Percentiles rank a stretch among this genome's conserved stretches.
phyloP scores from a whole-genome alignment of 148 eudicot species.

The Chenopodium suecicum region DNA sequence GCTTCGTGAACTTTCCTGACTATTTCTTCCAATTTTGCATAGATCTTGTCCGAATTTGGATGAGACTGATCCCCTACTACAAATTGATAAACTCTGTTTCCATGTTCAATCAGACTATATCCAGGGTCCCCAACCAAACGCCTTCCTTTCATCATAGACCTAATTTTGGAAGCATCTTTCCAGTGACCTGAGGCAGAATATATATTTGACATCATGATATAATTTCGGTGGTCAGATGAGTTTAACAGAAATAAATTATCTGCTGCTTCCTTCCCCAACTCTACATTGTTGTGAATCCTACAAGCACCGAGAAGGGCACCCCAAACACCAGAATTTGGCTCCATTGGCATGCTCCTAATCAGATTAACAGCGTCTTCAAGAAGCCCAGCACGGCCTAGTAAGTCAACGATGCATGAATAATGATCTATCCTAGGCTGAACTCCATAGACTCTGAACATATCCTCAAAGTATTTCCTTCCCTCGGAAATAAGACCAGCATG shows the following conservation, averaged over 20 bases:
- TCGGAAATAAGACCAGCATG: constrained; percentile 46
- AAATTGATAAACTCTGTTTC: constrained; percentile 35
- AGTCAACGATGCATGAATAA: constrained; percentile 51
- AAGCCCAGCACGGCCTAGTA: constrained; percentile 42
- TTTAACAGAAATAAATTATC: constrained; percentile 34
- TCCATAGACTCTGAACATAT: constrained; percentile 35
- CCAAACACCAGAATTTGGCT: constrained; percentile 49
- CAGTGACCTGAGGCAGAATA: constrained; percentile 45
- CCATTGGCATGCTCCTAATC: constrained; percentile 43
- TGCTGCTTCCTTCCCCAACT: constrained; percentile 48
- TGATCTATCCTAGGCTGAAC: constrained; percentile 42
- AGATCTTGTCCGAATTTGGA: constrained; percentile 36
- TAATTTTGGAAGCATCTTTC: constrained; percentile 38
- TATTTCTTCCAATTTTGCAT: constrained; percentile 38
- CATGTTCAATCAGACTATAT: constrained; percentile 39
- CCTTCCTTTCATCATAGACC: constrained; percentile 41
- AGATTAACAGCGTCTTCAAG: constrained; percentile 36
- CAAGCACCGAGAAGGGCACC: constrained; percentile 47
- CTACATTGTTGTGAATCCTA: constrained; percentile 37
- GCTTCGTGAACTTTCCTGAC: constrained; percentile 28
- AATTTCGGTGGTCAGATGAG: constrained; percentile 39
- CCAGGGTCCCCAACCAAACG: constrained; percentile 29
- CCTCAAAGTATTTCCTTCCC: constrained; percentile 35
- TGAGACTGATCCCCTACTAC: constrained; percentile 43
- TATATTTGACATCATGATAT: constrained; percentile 42